These are phyloP conservation scores for Xylaria hypoxylon DNA, from an alignment of 2,329 filamentous ascomycete species.

Conservation along the genomic window DNA sequence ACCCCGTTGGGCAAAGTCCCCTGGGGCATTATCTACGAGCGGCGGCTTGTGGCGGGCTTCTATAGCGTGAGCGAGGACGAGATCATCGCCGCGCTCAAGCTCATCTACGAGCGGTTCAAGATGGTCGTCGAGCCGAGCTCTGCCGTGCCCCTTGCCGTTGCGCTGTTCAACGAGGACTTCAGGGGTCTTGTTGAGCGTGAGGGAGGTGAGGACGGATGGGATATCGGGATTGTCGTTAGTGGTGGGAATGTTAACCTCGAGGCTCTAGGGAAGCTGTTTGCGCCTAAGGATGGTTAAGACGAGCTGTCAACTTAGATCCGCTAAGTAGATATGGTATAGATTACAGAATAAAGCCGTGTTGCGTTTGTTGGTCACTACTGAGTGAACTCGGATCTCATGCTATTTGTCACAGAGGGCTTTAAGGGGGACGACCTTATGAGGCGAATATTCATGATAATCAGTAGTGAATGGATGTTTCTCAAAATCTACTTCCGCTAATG, in stretches of 20 bases:
- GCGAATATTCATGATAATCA: background rate
- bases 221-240: conserved; percentile 70
- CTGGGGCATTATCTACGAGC: conserved; percentile 81
- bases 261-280: conserved; percentile 64
- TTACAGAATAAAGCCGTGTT: too few species aligned
- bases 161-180: conserved; percentile 88
- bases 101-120: conserved; percentile 91
- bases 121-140: conserved; percentile 89
- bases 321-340: too few species aligned
- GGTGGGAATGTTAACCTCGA: conserved; percentile 71
- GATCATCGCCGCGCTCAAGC: conserved; percentile 78
- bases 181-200: conserved; percentile 75
- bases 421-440: background rate
- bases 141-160: conserved; percentile 84
- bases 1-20: conserved; percentile 83
- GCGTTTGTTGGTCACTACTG: too few species aligned
- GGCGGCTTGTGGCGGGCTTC: conserved; percentile 75
- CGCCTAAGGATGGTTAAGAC: conserved; percentile 30
- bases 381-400: too few species aligned
- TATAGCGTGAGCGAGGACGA: conserved; percentile 82
- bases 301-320: background rate
- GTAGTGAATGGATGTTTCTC: background rate
- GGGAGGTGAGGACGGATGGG: conserved; percentile 79
- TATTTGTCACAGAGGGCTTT: background rate
- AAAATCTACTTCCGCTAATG: background rate